Conservation (phyloP, 176 grass and related monocot genomes). For the Triticum monococcum region DNA sequence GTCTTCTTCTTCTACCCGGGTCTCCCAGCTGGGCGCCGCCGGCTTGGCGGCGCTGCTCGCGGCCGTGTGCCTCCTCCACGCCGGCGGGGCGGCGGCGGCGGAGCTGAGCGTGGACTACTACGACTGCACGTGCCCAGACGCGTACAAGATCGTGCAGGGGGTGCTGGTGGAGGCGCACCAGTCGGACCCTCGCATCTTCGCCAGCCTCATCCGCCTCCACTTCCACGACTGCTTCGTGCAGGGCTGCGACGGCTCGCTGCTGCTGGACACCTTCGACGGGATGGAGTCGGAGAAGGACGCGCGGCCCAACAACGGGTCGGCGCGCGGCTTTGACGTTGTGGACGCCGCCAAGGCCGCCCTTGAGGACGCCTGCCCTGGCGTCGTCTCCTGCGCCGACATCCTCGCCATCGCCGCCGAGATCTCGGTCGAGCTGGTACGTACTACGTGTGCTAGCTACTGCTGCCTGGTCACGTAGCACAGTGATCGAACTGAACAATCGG, state of each 20-base stretch:
- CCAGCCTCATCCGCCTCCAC: constrained; percentile 76
- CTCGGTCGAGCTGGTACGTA: constrained; percentile 59
- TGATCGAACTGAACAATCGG: neutral
- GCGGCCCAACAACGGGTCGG: constrained; percentile 52
- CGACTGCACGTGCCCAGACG: constrained; percentile 50
- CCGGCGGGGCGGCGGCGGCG: neutral
- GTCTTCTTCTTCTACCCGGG: neutral
- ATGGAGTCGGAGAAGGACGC: constrained; percentile 62
- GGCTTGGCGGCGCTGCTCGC: neutral
- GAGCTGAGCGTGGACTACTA: constrained; percentile 62
- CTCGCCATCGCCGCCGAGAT: constrained; percentile 78
- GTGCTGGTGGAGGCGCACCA: constrained; percentile 52
- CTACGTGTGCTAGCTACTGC: too few species aligned
- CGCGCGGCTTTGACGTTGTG: constrained; percentile 57
- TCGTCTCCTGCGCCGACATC: constrained; percentile 92
- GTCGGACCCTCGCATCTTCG: constrained; percentile 59
- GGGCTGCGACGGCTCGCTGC: constrained; percentile 77
- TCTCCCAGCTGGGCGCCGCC: too few species aligned
- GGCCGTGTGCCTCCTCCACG: neutral
- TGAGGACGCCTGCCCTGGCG: constrained; percentile 61
- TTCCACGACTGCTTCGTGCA: constrained; percentile 96
- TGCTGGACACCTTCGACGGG: constrained; percentile 51
- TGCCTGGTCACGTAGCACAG: neutral
- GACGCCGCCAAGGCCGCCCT: constrained; percentile 64
- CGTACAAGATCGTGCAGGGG: constrained; percentile 46